phyloP scores from a whole-genome alignment of 495 filamentous ascomycete genomes.

The Trypethelium eluteriae region DNA sequence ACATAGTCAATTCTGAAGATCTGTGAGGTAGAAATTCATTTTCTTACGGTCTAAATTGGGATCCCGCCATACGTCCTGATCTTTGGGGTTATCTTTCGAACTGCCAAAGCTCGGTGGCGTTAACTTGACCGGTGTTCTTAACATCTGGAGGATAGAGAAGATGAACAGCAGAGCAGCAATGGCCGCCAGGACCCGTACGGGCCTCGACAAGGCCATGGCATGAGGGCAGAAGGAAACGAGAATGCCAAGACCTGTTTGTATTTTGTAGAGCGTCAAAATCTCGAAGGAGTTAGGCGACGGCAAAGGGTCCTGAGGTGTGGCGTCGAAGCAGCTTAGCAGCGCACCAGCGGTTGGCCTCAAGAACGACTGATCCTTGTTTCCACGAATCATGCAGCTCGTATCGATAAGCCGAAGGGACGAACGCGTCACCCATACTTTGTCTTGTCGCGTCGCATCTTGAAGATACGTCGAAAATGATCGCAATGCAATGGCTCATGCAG shows the following conservation, averaged over 20 bases:
- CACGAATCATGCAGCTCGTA: not conserved
- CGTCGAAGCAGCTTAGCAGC: not conserved
- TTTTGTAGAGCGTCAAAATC: not conserved
- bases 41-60: slow-evolving; percentile 74
- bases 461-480: not conserved
- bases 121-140: slow-evolving; percentile 40
- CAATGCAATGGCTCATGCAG: slow-evolving; percentile 42
- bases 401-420: not conserved
- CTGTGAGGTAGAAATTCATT: not conserved
- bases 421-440: not conserved
- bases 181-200: slow-evolving; percentile 69
- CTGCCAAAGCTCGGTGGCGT: slow-evolving; percentile 32
- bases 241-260: slow-evolving; percentile 8
- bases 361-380: not conserved
- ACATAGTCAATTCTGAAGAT: slow-evolving; percentile 10
- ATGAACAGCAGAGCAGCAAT: slow-evolving; percentile 61
- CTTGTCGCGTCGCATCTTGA: not conserved
- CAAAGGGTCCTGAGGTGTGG: not conserved
- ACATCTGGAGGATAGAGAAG: slow-evolving; percentile 67
- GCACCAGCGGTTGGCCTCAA: too few species aligned
- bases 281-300: not conserved
- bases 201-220: slow-evolving; percentile 71
- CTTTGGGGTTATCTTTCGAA: slow-evolving; percentile 40
- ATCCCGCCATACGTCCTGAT: slow-evolving; percentile 55
- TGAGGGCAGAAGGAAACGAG: not conserved